Conservation (phyloP, 108 stramenopile genomes). For the Skeletonema potamos region DNA sequence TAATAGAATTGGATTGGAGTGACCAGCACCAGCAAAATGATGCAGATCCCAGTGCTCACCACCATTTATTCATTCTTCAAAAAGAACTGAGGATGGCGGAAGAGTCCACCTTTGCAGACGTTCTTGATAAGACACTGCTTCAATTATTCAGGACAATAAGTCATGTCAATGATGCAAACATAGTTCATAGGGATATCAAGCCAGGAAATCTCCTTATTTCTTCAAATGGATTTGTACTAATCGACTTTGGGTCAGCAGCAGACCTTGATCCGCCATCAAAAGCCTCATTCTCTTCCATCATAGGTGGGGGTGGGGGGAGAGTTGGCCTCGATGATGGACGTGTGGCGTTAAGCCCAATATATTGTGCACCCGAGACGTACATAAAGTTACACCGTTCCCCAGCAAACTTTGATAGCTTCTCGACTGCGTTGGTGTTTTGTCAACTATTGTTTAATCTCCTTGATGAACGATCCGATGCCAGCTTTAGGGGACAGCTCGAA, state of each 20-base stretch:
- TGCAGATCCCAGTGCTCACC: conserved; percentile 18
- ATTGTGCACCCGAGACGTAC: conserved; percentile 78
- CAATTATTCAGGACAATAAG: conserved; percentile 51
- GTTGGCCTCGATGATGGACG: conserved; percentile 51
- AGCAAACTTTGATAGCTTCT: conserved; percentile 68
- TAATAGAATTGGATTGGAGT: conserved; percentile 48
- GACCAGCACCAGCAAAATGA: conserved; percentile 32
- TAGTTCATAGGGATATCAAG: conserved; percentile 85
- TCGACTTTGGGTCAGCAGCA: conserved; percentile 86
- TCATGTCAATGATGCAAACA: conserved; percentile 48
- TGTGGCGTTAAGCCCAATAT: conserved; percentile 75
- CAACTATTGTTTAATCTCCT: conserved; percentile 79
- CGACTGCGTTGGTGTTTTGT: conserved; percentile 63
- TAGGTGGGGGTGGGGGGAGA: not conserved
- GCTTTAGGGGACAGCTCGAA: conserved; percentile 68
- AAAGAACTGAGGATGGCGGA: conserved; percentile 49
- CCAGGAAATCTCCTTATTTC: conserved; percentile 62
- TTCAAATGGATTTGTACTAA: conserved; percentile 40
- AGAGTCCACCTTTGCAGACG: conserved; percentile 53
- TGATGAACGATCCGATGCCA: conserved; percentile 79
- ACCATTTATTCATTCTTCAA: conserved; percentile 46
- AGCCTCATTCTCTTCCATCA: not conserved
- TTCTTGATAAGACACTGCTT: conserved; percentile 47
- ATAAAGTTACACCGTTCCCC: conserved; percentile 36
- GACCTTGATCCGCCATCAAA: conserved; percentile 59